Conservation (phyloP, 2,329 filamentous ascomycete genomes). For the Sordariomycetes sp. region DNA sequence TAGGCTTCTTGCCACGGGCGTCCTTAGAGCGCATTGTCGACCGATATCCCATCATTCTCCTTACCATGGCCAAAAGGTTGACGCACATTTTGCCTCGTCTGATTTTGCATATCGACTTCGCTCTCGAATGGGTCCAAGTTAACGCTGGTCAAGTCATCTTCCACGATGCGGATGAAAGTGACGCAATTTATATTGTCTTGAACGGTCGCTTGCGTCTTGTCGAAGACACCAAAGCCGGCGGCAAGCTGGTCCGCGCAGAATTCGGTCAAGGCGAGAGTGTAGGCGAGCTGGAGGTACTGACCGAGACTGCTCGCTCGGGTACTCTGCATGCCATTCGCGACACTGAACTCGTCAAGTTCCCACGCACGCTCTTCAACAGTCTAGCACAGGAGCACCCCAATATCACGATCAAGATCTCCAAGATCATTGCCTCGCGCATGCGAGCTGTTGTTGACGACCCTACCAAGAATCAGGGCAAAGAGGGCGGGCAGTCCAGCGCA, state of each 20-base stretch:
- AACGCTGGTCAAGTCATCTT: constrained; percentile 92
- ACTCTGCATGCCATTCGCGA: constrained; percentile 94
- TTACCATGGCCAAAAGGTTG: constrained; percentile 93
- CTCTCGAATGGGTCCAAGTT: constrained; percentile 95
- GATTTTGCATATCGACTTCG: constrained; percentile 95
- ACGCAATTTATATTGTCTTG: constrained; percentile 95
- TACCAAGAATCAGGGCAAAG: constrained; percentile 54
- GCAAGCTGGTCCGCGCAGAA: constrained; percentile 80
- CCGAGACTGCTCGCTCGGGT: constrained; percentile 81
- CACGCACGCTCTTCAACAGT: constrained; percentile 93
- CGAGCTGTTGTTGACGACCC: constrained; percentile 78
- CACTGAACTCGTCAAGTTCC: constrained; percentile 92
- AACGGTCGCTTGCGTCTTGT: constrained; percentile 86
- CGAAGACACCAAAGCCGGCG: constrained; percentile 70
- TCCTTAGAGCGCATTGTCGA: constrained; percentile 90
- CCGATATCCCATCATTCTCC: constrained; percentile 78
- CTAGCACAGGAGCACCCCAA: constrained; percentile 93
- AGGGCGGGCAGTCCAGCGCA: constrained; percentile 50
- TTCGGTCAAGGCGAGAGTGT: constrained; percentile 97
- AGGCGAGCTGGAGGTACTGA: constrained; percentile 92
- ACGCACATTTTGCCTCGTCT: constrained; percentile 82
- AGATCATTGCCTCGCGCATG: constrained; percentile 96
- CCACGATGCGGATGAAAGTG: constrained; percentile 88
- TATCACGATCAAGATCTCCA: constrained; percentile 98
- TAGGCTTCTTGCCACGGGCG: constrained; percentile 81